Evolutionary conservation across 192 early-diverging fungal species (phyloP).

Genomic region (Chytriomyces confervae): DNA sequence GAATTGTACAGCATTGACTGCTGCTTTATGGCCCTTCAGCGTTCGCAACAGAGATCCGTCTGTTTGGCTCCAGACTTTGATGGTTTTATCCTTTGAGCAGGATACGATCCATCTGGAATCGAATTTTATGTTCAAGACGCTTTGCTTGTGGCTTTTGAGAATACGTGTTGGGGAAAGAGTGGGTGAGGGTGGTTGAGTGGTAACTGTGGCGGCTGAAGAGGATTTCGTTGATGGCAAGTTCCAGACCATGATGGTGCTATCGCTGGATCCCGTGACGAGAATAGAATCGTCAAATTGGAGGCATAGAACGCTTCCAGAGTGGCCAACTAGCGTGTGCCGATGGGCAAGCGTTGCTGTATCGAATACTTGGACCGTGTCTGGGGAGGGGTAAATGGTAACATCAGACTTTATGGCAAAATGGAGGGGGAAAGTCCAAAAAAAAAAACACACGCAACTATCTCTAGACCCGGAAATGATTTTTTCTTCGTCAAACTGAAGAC

Average conservation of each 20-base stretch:
- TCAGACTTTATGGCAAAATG: too few relatives aligned
- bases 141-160: slow-evolving; percentile 48
- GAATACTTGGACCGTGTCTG: slow-evolving; percentile 73
- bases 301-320: slow-evolving; percentile 83
- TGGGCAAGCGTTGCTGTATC: slow-evolving; percentile 64
- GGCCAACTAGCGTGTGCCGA: slow-evolving; percentile 68
- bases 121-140: slow-evolving; percentile 57
- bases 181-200: not conserved
- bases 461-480: slow-evolving; percentile 80
- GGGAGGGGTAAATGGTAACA: slow-evolving; percentile 1
- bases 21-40: slow-evolving; percentile 70
- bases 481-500: slow-evolving; percentile 75
- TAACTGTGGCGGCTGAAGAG: not conserved
- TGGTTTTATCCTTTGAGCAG: slow-evolving; percentile 62
- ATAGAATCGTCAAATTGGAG: slow-evolving; percentile 76
- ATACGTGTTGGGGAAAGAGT: slow-evolving; percentile 33
- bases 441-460: slow-evolving; percentile 43
- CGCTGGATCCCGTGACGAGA: slow-evolving; percentile 82
- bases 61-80: slow-evolving; percentile 75
- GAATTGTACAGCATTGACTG: slow-evolving; percentile 81
- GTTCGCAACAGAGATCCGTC: slow-evolving; percentile 61
- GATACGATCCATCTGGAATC: slow-evolving; percentile 44
- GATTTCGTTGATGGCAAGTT: slow-evolving; percentile 63
- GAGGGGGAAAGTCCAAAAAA: not conserved
- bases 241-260: slow-evolving; percentile 80